phyloP scores from a whole-genome alignment of 495 filamentous ascomycete genomes.

The Penicillium egyptiacum region DNA sequence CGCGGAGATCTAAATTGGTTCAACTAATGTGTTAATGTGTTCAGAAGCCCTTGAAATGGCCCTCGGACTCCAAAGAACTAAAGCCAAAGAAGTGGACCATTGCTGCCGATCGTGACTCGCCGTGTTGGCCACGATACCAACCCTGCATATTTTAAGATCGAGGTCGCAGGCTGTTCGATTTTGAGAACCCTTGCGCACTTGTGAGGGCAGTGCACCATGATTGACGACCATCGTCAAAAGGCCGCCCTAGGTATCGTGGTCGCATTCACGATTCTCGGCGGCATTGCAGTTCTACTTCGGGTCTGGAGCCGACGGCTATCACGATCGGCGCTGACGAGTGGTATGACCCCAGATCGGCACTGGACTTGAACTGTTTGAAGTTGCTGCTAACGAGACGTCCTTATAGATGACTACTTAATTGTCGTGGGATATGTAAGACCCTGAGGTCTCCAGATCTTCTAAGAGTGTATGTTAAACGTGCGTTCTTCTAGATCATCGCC shows the following conservation, averaged over 20 bases:
- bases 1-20: background rate
- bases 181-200: too few relatives aligned
- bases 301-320: conserved; percentile 48
- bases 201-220: conserved; percentile 7
- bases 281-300: conserved; percentile 42
- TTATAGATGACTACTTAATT: conserved; percentile 30
- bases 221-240: conserved; percentile 35
- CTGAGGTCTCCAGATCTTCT: background rate
- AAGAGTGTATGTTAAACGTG: background rate
- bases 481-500: conserved; percentile 20
- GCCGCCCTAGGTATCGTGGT: conserved; percentile 48
- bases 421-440: conserved; percentile 24
- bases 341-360: conserved; percentile 24
- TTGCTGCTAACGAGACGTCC: conserved; percentile 8
- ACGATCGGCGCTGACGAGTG: conserved; percentile 24
- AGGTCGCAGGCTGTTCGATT: background rate
- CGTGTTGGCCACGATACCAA: background rate
- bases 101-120: background rate
- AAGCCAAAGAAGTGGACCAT: background rate
- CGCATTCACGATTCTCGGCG: conserved; percentile 47
- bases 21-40: background rate
- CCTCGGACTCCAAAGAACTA: background rate
- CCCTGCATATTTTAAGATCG: background rate
- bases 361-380: background rate
- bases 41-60: background rate